Evolutionary conservation across 805 yeast genomes (phyloP).

Genomic region (Zygosaccharomyces lentus): DNA sequence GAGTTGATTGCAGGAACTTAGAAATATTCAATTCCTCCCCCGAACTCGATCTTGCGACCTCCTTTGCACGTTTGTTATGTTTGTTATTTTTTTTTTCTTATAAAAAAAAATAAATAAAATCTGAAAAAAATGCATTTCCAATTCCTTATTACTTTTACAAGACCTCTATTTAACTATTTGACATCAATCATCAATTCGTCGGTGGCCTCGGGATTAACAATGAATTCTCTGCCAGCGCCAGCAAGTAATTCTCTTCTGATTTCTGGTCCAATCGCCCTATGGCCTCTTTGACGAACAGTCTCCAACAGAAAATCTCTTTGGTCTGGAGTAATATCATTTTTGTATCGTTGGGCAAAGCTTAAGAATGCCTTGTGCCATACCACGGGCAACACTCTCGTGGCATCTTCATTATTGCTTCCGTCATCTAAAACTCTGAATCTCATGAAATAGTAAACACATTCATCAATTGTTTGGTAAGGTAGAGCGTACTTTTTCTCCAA

Average conservation of each 20-base stretch:
- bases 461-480: slow-evolving; percentile 95
- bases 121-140: background rate
- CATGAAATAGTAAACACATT: slow-evolving; percentile 89
- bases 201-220: slow-evolving; percentile 24
- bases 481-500: slow-evolving; percentile 93
- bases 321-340: slow-evolving; percentile 97
- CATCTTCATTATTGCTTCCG: slow-evolving; percentile 39
- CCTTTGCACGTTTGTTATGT: background rate
- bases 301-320: slow-evolving; percentile 93
- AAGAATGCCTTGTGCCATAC: slow-evolving; percentile 97
- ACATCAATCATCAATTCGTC: slow-evolving; percentile 35
- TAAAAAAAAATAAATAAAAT: background rate
- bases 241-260: slow-evolving; percentile 89
- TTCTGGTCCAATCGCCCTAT: slow-evolving; percentile 86
- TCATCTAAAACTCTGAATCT: slow-evolving; percentile 65
- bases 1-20: background rate
- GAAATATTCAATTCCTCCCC: background rate
- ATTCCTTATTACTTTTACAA: slow-evolving; percentile 1
- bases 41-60: background rate
- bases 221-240: slow-evolving; percentile 62
- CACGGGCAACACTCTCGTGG: slow-evolving; percentile 63
- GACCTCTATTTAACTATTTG: slow-evolving; percentile 2
- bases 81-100: background rate
- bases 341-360: slow-evolving; percentile 92
- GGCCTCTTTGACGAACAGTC: slow-evolving; percentile 85